Base-by-base conservation (phyloP, 140 eudicot species). In the Senecio squalidus region DNA sequence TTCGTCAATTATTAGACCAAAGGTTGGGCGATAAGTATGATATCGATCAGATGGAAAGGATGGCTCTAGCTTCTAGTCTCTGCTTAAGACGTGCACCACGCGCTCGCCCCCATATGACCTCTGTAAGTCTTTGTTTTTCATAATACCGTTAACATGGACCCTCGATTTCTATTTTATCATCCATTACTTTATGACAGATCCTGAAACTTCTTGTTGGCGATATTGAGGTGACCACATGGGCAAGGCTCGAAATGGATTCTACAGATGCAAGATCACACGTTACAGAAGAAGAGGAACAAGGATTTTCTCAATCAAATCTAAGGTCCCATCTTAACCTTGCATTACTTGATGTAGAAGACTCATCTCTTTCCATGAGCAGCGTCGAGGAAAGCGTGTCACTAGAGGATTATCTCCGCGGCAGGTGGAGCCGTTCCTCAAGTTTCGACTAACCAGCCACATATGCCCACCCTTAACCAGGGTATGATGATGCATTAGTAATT, bases 381-480 rank as follows among this genome's bases (percentile, higher is more conserved):
- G 56, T 71, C 5, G 96, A 86, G 70, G 94, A 66, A 30, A 71
- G 75, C 48, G 64, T 91, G 27, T 86, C 94, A 0, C 75, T 86
- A 29, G 96, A 91, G 71, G 98, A 86, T 62, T 89, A 89, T 55
- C 76, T 83, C 51, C 78, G 78, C 11, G 89, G 92, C 68, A 68
- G 97, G 74, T 85, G 92, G 84, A 82, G 97, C 72, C 82, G 94
- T 39, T 77, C 95, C n/a, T 80, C 97, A 23, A 85, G 95, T 77
- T 85, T 85, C 36, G 82, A 82, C 73, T 88, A 53, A 75, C 59
- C 81, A 41, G 26, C 2, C 26, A 7, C 28, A 21, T 21, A 44
- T 15, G 31, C 26, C 26, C 23, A 15, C 14, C 5, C 26, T 5
- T 2, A 10, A 15, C 14, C 6, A 52, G 6, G 31, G 4, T 5